Conservation (phyloP, 139 green algal species). For the Dunaliella sp. region DNA sequence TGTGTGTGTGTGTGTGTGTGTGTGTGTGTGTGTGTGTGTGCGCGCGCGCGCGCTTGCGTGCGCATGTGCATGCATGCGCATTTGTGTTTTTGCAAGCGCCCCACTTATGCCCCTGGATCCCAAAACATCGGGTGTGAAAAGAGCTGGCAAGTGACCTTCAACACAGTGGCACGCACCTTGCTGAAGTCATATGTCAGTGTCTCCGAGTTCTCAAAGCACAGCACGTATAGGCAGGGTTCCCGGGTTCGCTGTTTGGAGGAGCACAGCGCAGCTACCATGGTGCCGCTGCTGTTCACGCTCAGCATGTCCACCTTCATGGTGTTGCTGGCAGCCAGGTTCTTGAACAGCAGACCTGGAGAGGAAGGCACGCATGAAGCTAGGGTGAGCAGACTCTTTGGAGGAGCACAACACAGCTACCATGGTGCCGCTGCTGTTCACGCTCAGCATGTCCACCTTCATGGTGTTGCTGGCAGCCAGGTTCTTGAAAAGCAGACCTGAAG, state of each 20-base stretch:
- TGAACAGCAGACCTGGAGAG: conserved; percentile 42
- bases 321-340: neutral
- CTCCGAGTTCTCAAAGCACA: conserved; percentile 33
- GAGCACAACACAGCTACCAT: conserved; percentile 45
- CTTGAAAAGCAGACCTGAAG: conserved; percentile 42
- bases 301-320: conserved; percentile 37
- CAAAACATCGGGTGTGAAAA: no score
- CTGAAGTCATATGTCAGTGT: conserved; percentile 37
- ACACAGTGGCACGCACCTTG: neutral
- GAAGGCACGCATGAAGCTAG: no score
- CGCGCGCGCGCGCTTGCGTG: no score
- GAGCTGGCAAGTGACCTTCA: no score
- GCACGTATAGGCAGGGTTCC: conserved; percentile 45
- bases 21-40: no score
- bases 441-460: conserved; percentile 38
- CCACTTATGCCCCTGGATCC: no score
- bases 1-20: no score
- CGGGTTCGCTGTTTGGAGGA: conserved; percentile 23
- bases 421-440: conserved; percentile 58
- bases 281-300: conserved; percentile 58
- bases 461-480: neutral
- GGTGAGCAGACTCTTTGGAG: no score
- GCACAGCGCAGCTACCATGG: conserved; percentile 44
- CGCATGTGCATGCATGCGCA: no score
- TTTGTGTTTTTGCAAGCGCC: no score